Evolutionary conservation across 2,329 filamentous ascomycete species (phyloP), one percentile per base, ranked within the genome.

Genomic region (Cladosporium sp.): DNA sequence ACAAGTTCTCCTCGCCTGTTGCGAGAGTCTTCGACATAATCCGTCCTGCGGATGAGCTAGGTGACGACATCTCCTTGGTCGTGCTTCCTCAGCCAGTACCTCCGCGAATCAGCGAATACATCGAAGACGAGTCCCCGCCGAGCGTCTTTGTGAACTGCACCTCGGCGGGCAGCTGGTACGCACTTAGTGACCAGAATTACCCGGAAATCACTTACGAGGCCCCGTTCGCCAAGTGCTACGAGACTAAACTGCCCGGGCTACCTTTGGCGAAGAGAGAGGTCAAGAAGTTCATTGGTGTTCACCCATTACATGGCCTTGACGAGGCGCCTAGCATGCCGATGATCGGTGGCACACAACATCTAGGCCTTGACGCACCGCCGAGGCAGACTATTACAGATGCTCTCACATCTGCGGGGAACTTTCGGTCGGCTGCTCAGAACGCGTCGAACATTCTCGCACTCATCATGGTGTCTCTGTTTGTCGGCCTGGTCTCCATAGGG

Each of bases 91-190:
- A 97, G 65, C 93, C 93, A 0, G 83, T 18, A 83, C 88, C 61
- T 84, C 82, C 34, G 67, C 74, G 49, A 60, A 73, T 31, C 56
- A 67, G 51, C 33, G 61, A 61, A 9, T 53, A 61, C 33, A 55
- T 61, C 1, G 65, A 68, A 13, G 69, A 75, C 45, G 68, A 72
- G 28, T 63, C 63, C 13, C 61, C 65, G 19, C 70, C 74, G 42
- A 68, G 70, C 53, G 69, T 96, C 0, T 95, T 93, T 64, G 78
- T 97, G 54, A 95, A 96, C 66, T 86, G 85, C 60, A 96, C 91
- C 1, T 82, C 87, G 52, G 75, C 77, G n/a, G 92, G 91, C 31
- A 87, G 87, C 56, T 97, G 92, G 90, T 98, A 92, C 68, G 93
- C 91, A 32, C 79, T 97, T 71, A 96, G 92, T 1, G 92, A 95